Evolutionary conservation across 129 eudicot species (phyloP), one percentile per base, ranked within the genome.

Genomic region (Escallonia herrerae): DNA sequence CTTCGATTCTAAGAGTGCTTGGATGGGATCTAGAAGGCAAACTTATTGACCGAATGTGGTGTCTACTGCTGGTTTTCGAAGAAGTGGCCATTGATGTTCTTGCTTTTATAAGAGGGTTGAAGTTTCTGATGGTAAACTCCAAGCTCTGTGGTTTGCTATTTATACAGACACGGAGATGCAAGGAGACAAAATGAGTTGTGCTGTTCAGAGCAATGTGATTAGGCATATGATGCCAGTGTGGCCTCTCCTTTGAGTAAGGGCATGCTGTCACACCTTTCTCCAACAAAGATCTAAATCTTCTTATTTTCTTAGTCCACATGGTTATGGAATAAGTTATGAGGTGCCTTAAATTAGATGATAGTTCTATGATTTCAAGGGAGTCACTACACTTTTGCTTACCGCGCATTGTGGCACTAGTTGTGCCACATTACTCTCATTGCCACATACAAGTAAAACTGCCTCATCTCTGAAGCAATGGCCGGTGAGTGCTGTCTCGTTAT

Each of bases 21-120:
- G 81, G 77, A 42, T 77, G 76, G 71, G 81, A 71, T 58, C 66
- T 71, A 9, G 60, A 13, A 43, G 81, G 81, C 45, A 71, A 61
- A 43, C 81, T 77, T 12, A 62, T 54, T 13, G 73, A 77, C n/a
- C 72, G 52, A 40, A 56, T 10, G n/a, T 63, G 63, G 63, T 61
- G 40, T 11, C 70, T 62, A 10, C 13, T 15, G 49, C 41, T 14
- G 14, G 53, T 44, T 61, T 60, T 74, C 54, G 69, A 61, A 14
- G 72, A 67, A 43, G 48, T 44, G 5, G 72, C 68, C 78, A 74
- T 67, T 22, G 8, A 11, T 14, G 14, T 53, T 11, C 5, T 53
- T 53, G 7, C 22, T 53, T 14, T 11, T 37, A 53, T 53, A 7
- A 11, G 58, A 3, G 7, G 3, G 33, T n/a, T 53, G 5, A 14